Evolutionary conservation across 306 rosid genomes (phyloP), one percentile per base, ranked within the genome.

Genomic region (Malus fusca): DNA sequence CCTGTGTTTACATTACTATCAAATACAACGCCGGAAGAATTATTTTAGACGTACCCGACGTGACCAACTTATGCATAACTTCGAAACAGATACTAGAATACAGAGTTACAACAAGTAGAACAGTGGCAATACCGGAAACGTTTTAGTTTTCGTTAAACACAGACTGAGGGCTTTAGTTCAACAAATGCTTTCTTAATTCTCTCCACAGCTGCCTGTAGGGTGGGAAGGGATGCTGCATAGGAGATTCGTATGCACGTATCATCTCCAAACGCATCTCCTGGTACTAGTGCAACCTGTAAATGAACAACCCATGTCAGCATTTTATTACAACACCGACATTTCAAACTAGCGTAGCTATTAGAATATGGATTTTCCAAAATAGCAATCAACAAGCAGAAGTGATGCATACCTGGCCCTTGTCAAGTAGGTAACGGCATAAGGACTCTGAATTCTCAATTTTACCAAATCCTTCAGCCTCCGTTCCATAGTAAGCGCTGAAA

Each of bases 231-330:
- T 70, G 83, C 93, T 0, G 99, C 99, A 28, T 92, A 96, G 9
- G 99, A 96, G 61, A 96, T 90, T 25, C 99, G 92, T 65, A 96
- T 81, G 87, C 99, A 96, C 55, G 70, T 89, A 62, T 92, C 92
- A 58, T 96, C 90, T 63, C 99, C 97, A 70, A 92, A 96, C 40
- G 96, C 99, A 82, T 87, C 88, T 74, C 99, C 99, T 0, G 99
- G 99, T 44, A 96, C 99, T 58, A 92, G 52, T 11, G 99, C 99
- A 60, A 96, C 97, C 99, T 96, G 90, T 55, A 77, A 86, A 31
- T 71, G 71, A 77, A 77, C 21, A 61, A 68, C 25, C 72, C n/a
- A 14, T 19, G 71, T 15, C 23, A 25, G 69, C 60, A 74, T 61
- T 60, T 26, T 61, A 61, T 2, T 19, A 19, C 11, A 40, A 11